phyloP scores from a whole-genome alignment of 768 basidiomycete species.

The Psilocybe cubensis region DNA sequence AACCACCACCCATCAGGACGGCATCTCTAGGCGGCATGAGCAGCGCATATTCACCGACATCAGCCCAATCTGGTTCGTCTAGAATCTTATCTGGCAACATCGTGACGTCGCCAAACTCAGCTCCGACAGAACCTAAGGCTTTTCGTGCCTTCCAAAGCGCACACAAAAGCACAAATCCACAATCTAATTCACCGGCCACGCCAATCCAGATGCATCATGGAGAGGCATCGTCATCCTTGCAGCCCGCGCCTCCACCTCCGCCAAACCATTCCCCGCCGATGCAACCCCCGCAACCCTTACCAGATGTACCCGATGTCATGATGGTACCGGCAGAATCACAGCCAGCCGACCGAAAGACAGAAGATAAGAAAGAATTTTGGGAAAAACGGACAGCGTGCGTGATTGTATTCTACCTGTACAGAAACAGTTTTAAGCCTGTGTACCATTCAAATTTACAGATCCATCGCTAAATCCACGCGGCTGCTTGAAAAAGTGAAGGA shows the following conservation, averaged over 20 bases:
- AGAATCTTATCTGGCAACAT: neutral
- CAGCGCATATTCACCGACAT: neutral
- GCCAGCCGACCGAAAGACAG: neutral
- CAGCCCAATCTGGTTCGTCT: neutral
- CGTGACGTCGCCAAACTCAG: neutral
- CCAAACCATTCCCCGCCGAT: neutral
- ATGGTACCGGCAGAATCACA: neutral
- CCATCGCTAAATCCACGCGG: neutral
- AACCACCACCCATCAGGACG: neutral
- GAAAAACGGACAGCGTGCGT: neutral
- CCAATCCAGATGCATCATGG: neutral
- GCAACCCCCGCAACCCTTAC: constrained; percentile 8
- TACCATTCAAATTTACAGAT: neutral
- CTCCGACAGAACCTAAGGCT: neutral
- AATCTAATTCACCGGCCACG: neutral
- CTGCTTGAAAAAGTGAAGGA: constrained; percentile 15
- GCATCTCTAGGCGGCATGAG: neutral
- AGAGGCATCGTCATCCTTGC: neutral
- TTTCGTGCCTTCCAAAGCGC: neutral
- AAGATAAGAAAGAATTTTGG: neutral
- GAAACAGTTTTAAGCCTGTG: neutral
- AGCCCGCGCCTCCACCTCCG: constrained; percentile 6
- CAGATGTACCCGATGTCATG: constrained; percentile 2
- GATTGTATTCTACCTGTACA: neutral
- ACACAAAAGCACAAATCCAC: neutral